phyloP scores from a whole-genome alignment of 768 basidiomycete species.

The Panus rudis region DNA sequence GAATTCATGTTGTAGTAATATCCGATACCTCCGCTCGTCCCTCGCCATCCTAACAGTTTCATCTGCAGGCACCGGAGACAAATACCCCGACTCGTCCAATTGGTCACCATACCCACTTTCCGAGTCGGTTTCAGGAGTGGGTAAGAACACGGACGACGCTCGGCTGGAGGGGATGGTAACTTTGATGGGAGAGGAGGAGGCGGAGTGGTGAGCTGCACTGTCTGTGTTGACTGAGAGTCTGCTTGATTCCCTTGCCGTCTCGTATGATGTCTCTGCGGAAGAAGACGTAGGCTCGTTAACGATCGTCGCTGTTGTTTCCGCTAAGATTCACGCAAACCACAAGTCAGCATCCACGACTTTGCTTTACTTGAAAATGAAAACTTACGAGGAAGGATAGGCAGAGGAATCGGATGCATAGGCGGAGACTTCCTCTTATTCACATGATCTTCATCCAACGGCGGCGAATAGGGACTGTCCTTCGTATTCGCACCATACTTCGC shows the following conservation, averaged over 20 bases:
- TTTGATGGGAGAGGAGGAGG: conserved; percentile 18
- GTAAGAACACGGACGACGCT: conserved; percentile 25
- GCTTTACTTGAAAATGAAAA: conserved; percentile 4
- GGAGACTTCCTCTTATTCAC: conserved; percentile 22
- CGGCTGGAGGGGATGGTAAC: conserved; percentile 22
- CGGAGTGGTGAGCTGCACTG: too few species aligned
- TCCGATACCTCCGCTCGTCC: conserved; percentile 64
- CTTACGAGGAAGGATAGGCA: conserved; percentile 19
- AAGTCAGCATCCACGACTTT: conserved; percentile 2
- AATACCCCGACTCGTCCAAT: conserved; percentile 23
- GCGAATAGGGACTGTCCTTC: conserved; percentile 27
- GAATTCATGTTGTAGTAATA: conserved; percentile 60
- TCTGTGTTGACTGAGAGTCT: too few species aligned
- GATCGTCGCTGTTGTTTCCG: too few species aligned
- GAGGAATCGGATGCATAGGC: conserved; percentile 31
- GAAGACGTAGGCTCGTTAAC: too few species aligned
- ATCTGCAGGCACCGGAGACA: conserved; percentile 33
- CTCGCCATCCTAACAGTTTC: conserved; percentile 33
- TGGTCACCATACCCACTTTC: conserved; percentile 2
- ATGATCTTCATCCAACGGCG: conserved; percentile 7
- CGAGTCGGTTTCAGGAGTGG: conserved; percentile 18
- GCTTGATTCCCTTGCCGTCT: too few species aligned
- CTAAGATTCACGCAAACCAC: neutral
- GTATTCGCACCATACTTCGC: conserved; percentile 29
- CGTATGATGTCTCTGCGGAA: too few species aligned